These are phyloP conservation scores for Phytopythium aichiense DNA, from an alignment of 352 stramenopile species.

Conservation along the genomic window DNA sequence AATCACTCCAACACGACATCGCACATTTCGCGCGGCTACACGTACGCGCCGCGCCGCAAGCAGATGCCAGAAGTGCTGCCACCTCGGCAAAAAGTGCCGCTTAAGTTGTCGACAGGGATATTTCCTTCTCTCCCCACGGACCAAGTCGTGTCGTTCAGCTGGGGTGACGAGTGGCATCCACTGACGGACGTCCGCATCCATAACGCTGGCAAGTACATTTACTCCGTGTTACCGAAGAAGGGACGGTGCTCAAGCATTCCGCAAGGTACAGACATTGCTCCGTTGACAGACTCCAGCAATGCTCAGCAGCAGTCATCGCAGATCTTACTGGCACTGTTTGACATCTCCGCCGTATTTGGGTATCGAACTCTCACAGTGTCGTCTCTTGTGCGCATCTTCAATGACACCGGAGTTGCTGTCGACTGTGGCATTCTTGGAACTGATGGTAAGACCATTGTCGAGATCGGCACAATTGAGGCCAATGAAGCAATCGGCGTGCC, in stretches of 20 bases:
- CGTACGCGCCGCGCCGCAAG: constrained; percentile 45
- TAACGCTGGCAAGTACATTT: constrained; percentile 73
- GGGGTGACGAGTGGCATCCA: constrained; percentile 66
- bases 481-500: constrained; percentile 60
- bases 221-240: constrained; percentile 46
- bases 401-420: constrained; percentile 55
- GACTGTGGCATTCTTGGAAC: constrained; percentile 54
- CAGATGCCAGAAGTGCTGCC: constrained; percentile 38
- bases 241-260: constrained; percentile 12
- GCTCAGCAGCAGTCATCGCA: constrained; percentile 7
- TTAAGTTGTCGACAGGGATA: constrained; percentile 68
- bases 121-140: constrained; percentile 66
- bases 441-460: constrained; percentile 52
- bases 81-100: constrained; percentile 50
- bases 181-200: constrained; percentile 76
- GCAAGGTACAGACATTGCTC: neutral
- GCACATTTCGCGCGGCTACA: constrained; percentile 41
- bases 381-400: constrained; percentile 73
- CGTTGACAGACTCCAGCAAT: neutral
- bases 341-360: constrained; percentile 65
- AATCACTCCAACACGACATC: constrained; percentile 1
- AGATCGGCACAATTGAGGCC: constrained; percentile 60
- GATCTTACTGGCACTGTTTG: constrained; percentile 60
- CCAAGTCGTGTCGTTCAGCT: constrained; percentile 74
- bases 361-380: constrained; percentile 79